Evolutionary conservation across 2,329 filamentous ascomycete species (phyloP), one percentile per base, ranked within the genome.

Genomic region (Xylaria sp.): DNA sequence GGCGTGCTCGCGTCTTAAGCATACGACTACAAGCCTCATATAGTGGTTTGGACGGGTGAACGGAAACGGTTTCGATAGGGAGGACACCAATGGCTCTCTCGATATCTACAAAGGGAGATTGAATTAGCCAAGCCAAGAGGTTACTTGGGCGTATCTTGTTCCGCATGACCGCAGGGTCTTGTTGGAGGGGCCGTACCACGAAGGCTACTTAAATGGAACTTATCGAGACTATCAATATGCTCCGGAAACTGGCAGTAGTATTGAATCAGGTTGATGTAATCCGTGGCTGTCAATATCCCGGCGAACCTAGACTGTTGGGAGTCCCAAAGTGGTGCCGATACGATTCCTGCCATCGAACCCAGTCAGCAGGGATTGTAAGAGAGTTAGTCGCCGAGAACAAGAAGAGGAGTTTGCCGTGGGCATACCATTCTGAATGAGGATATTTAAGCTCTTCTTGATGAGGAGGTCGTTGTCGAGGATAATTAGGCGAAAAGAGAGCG

Each of bases 201-300:
- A 67, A 99, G 87, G 78, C 94, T 97, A 82, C 93, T 95, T 71
- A 99, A 84, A 56, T 94, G 91, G 80, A 99, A 98, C 80, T 97
- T 93, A 74, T 98, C 96, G 75, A 99, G 92, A 78, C 95, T 91
- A 73, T 91, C 90, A 70, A 98, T 88, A 67, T 94, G 92, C 74
- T 97, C 93, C 2, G 95, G 96, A 75, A 96, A 97, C 81, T 98
- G 94, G 86, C 94, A 98, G 85, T 99, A 98, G 82, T 99, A 99
- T 80, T 98, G 95, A 49, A 99, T 97, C 66, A 99, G 92, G 78
- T 99, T 99, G 83, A 99, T 97, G 80, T 96, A 99, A 82, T 99
- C 96, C 70, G 94, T 97, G 71, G 94, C 96, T 33, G 96, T 99
- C 73, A 99, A 86, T 58, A 99, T 88, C 48, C 96, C 96, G 49